Evolutionary conservation across 1,284 basidiomycete genomes (phyloP), one percentile per base, ranked within the genome.

Genomic region (Omphalotus olearius): DNA sequence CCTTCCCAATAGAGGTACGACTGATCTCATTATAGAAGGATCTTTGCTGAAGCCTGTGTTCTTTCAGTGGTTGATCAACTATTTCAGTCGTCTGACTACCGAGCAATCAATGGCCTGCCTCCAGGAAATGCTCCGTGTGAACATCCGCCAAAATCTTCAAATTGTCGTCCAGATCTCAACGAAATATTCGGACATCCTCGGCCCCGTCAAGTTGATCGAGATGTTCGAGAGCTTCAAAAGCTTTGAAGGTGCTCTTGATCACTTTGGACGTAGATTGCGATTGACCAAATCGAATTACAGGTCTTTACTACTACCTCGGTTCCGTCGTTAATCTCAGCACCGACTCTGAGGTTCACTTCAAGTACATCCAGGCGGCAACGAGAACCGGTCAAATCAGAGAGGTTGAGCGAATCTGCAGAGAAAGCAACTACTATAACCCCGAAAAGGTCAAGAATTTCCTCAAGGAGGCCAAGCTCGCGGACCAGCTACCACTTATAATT

Each of bases 391-490:
- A 99, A 68, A 94, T 99, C 64, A 88, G 97, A 55, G 97, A 99
- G 68, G 97, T 99, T 56, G 97, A 99, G 74, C 92, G 97, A 54
- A 96, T 99, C 64, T 97, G 94, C 68, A 82, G 97, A 57, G 97
- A 99, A 76, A 93, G 91, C 68, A 98, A 99, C 73, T 80, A 78
- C 72, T 99, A 99, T 81, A 97, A 97, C 71, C 92, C 97, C 1
- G 97, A 99, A 75, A 99, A 99, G 74, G 97, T 99, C 79, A 99
- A 99, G 80, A 99, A 99, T 76, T 99, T 98, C 87, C 85, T 99
- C 71, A 96, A 95, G 69, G 97, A 99, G 68, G 96, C 96, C 63
- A 97, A 98, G 66, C 85, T 99, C 36, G 74, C 86, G 41, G 97
- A 99, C 69, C 97, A 99, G 69, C 85, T 99, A 35, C 97, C 97